Percentiles rank a stretch among this genome's conserved stretches.
Conservation (phyloP, 305 asterid species). For the Fraxinus xanthoxyloides region DNA sequence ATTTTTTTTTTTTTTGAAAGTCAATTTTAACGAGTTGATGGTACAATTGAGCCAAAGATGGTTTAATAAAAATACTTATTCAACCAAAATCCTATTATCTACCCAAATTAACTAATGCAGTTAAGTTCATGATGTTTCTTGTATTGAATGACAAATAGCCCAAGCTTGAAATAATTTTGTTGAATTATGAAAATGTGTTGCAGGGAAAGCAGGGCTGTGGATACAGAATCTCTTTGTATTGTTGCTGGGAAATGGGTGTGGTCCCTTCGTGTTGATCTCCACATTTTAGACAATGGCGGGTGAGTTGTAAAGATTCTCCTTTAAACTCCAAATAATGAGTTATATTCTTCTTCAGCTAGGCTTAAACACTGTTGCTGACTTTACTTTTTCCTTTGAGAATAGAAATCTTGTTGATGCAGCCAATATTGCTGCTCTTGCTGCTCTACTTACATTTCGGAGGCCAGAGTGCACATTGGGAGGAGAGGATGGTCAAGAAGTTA, state of each 20-base stretch:
- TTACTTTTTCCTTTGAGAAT: constrained; percentile 22
- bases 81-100: not conserved
- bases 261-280: constrained; percentile 89
- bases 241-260: constrained; percentile 91
- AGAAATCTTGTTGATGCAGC: constrained; percentile 96
- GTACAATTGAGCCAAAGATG: not conserved
- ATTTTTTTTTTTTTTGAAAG: not conserved
- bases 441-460: constrained; percentile 84
- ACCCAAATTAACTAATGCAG: not conserved
- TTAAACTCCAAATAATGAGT: constrained; percentile 10
- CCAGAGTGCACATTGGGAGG: constrained; percentile 89
- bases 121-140: not conserved
- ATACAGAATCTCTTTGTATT: constrained; percentile 92
- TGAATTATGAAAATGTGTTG: constrained; percentile 29
- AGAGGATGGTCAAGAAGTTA: constrained; percentile 81
- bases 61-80: not conserved
- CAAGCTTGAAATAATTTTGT: constrained; percentile 1
- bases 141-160: not conserved
- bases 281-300: constrained; percentile 92
- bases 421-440: constrained; percentile 90
- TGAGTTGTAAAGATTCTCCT: constrained; percentile 31
- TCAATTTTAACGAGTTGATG: not conserved
- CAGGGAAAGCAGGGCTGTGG: constrained; percentile 97
- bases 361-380: not conserved
- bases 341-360: not conserved